A percentile compares a stretch with the other conserved stretches of the same genome.
Conservation (phyloP, 495 filamentous ascomycete species). For the Penicillium ucsense region DNA sequence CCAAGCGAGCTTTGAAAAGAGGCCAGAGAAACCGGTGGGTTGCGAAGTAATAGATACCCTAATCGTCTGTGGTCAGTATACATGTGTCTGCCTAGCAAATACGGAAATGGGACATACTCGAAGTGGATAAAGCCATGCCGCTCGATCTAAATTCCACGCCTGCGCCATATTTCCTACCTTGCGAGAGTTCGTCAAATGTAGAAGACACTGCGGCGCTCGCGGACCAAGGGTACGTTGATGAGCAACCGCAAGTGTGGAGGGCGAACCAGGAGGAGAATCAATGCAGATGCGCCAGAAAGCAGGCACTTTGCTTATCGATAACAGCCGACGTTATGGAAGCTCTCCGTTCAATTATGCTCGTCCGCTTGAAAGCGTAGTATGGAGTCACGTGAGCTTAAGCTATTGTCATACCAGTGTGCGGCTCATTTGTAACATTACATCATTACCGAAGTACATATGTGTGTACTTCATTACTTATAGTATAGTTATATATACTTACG, state of each 20-base stretch:
- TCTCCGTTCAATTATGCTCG: too few species aligned
- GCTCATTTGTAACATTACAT: too few species aligned
- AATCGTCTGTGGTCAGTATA: not conserved
- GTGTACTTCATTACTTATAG: too few species aligned
- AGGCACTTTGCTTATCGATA: slow-evolving; percentile 35
- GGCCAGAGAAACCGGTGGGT: slow-evolving; percentile 55
- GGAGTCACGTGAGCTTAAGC: too few species aligned
- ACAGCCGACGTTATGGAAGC: slow-evolving; percentile 2
- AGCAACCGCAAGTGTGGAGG: not conserved
- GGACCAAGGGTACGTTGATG: too few species aligned
- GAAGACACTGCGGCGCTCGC: too few species aligned
- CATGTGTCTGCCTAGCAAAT: not conserved
- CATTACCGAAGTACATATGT: too few species aligned
- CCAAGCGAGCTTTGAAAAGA: slow-evolving; percentile 46
- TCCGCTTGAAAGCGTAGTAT: too few species aligned
- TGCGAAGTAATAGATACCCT: slow-evolving; percentile 54
- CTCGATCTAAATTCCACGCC: slow-evolving; percentile 22
- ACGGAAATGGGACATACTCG: slow-evolving; percentile 26
- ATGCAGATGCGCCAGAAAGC: slow-evolving; percentile 1
- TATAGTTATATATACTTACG: too few species aligned
- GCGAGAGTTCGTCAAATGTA: too few species aligned
- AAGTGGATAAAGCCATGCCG: slow-evolving; percentile 48
- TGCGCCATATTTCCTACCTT: slow-evolving; percentile 8
- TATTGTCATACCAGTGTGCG: too few species aligned
- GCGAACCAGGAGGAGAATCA: not conserved